Evolutionary conservation across 2,329 filamentous ascomycete species (phyloP), one percentile per base, ranked within the genome.

Genomic region (Scedosporium dehoogii): DNA sequence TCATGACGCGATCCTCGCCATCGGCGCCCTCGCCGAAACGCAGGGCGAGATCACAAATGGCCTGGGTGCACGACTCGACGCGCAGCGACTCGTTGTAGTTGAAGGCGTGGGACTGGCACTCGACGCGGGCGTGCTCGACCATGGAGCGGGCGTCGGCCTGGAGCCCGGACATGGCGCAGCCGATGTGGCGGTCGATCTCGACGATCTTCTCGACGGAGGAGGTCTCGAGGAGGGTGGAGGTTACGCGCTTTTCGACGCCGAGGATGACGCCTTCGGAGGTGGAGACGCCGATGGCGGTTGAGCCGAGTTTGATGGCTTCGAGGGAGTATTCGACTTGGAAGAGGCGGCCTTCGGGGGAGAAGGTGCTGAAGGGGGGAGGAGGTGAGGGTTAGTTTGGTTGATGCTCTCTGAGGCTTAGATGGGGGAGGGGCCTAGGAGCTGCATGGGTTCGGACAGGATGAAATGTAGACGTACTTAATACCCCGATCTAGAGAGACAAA

Each of bases 271-370:
- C 94, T 75, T 96, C 90, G 63, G 91, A 90, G 58, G 94, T 99
- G 71, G 94, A 92, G 68, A 99, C 92, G 71, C 94, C 94, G 79
- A 99, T 99, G 73, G 94, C 94, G 69, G 94, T 99, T 71, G 91
- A 96, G 69, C 94, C 94, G 69, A 97, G 90, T 83, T 99, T 99
- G 86, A 99, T 99, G 78, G 94, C 94, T 83, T 99, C 94, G 76
- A 99, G 89, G 64, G 94, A 97, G 86, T 99, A 99, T 89, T 99
- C 94, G 82, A 99, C 94, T 82, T 99, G 94, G 85, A 99, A 99
- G 77, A 99, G 90, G 79, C 94, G 94, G 73, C 94, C 94, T 85
- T 99, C 94, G 65, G 94, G 94, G 71, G 94, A 99, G 86, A 99
- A 99, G 85, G 94, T 99, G 85, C 90, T 96, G 29, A 33, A 21